Evolutionary conservation across 768 basidiomycete species (phyloP).

Genomic region (Boletus pseudopeckii): DNA sequence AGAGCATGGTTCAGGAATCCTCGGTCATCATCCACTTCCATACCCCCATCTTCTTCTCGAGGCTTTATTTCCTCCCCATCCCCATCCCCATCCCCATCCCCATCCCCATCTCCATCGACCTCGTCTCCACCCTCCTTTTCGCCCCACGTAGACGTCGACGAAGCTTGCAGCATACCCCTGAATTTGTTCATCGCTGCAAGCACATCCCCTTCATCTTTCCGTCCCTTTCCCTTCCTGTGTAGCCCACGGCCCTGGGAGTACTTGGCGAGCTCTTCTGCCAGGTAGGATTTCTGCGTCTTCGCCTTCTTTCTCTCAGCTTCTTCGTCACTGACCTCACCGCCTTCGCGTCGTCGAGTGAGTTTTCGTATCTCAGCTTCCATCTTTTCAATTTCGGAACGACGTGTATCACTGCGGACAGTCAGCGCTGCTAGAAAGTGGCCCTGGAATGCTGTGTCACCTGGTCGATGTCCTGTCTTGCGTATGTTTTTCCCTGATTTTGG

Average conservation of each 20-base stretch:
- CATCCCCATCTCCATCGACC: conserved; percentile 8
- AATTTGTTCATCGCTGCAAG: conserved; percentile 68
- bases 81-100: conserved; percentile 6
- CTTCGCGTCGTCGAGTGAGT: conserved; percentile 58
- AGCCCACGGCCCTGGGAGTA: conserved; percentile 66
- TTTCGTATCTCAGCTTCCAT: conserved; percentile 89
- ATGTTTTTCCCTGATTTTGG: conserved; percentile 73
- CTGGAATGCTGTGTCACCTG: conserved; percentile 39
- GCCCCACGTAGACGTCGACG: conserved; percentile 34
- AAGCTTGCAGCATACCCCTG: conserved; percentile 58
- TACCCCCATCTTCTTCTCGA: conserved; percentile 44
- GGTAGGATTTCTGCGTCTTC: conserved; percentile 57
- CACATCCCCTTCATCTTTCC: conserved; percentile 70
- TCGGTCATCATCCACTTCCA: conserved; percentile 76
- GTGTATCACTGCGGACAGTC: conserved; percentile 45
- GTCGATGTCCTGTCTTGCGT: conserved; percentile 63
- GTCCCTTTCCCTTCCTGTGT: conserved; percentile 53
- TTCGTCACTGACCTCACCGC: conserved; percentile 64
- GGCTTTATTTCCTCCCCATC: conserved; percentile 12
- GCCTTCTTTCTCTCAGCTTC: conserved; percentile 53
- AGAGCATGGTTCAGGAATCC: conserved; percentile 73
- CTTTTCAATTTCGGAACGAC: conserved; percentile 74
- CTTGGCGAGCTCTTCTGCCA: conserved; percentile 79
- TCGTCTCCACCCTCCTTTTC: conserved; percentile 19
- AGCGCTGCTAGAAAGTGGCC: background rate